Evolutionary conservation across 495 filamentous ascomycete species (phyloP), one percentile per base, ranked within the genome.

Genomic region (Mycothermus thermophilus): DNA sequence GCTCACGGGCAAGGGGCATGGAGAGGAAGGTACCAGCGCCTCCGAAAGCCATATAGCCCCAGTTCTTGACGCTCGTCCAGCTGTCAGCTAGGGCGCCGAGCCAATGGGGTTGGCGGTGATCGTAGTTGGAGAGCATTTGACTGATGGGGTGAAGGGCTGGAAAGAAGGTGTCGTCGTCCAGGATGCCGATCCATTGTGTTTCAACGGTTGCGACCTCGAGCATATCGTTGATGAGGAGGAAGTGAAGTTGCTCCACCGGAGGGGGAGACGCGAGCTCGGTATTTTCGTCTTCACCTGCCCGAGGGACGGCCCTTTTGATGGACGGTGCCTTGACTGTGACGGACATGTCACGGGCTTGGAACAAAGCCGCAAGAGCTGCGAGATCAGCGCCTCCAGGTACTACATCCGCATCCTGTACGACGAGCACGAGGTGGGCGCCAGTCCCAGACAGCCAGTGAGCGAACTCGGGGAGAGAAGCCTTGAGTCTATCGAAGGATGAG

Each of bases 81-180:
- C 74, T 71, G 42, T 83, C 78, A 0, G 75, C 75, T 11, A 77
- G 58, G 8, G 69, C 71, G 30, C 75, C 77, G 35, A 82, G 64
- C 50, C 77, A 78, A 35, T 62, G 43, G 23, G 69, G 65, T 38
- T 60, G 57, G 22, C 42, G 54, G 39, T 67, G 57, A 45, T 80
- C 64, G 45, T 74, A 65, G 1, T 27, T 35, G 11, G 31, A 35
- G 6, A 66, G 54, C n/a, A 48, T 43, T 2, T 67, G 54, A 34
- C 66, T 61, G 37, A 82, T 59, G 2, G 77, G 55, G 17, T 63
- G 62, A 3, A 82, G 60, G 9, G 74, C 74, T 3, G 76, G 66
- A 52, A 81, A 77, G 59, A 81, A 82, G 14, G 79, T 82, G 52
- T 83, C 79, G 54, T 83, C 77, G 46, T 82, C 77, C 25, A 80